Conservation (phyloP, 305 asterid species). For the Salvia sclarea region DNA sequence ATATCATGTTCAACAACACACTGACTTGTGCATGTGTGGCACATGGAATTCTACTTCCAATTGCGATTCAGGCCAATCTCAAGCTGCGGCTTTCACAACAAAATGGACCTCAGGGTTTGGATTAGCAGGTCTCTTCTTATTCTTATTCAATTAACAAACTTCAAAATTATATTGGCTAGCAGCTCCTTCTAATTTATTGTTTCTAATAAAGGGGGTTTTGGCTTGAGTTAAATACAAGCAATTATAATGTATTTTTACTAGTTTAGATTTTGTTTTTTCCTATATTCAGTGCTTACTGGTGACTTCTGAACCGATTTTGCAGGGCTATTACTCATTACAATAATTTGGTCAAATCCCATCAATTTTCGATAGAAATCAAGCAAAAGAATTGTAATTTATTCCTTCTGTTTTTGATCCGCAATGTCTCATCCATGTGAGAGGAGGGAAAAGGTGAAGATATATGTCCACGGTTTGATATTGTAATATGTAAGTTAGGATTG, state of each 20-base stretch:
- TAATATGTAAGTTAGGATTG: neutral
- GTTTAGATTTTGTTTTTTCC: neutral
- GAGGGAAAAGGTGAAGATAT: neutral
- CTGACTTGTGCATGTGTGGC: constrained; percentile 73
- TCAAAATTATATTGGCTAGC: too few relatives aligned
- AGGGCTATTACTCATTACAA: constrained; percentile 34
- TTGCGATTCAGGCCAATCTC: constrained; percentile 67
- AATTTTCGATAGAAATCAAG: constrained; percentile 15
- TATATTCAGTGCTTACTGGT: neutral
- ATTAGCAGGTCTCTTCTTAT: constrained; percentile 58
- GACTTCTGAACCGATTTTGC: constrained; percentile 1
- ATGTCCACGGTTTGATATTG: neutral
- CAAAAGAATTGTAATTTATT: neutral
- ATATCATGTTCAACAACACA: constrained; percentile 43
- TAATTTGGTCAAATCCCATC: constrained; percentile 30
- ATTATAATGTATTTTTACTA: neutral
- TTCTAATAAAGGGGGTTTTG: neutral
- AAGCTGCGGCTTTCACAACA: constrained; percentile 39
- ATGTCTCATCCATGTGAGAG: neutral
- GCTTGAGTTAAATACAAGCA: neutral
- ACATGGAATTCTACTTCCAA: constrained; percentile 82
- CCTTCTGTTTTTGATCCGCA: neutral
- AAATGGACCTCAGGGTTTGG: constrained; percentile 42
- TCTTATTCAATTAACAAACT: too few relatives aligned
- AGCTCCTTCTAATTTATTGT: too few relatives aligned